Evolutionary conservation across 140 eudicot species (phyloP), one percentile per base, ranked within the genome.

Genomic region (Anethum foeniculum): DNA sequence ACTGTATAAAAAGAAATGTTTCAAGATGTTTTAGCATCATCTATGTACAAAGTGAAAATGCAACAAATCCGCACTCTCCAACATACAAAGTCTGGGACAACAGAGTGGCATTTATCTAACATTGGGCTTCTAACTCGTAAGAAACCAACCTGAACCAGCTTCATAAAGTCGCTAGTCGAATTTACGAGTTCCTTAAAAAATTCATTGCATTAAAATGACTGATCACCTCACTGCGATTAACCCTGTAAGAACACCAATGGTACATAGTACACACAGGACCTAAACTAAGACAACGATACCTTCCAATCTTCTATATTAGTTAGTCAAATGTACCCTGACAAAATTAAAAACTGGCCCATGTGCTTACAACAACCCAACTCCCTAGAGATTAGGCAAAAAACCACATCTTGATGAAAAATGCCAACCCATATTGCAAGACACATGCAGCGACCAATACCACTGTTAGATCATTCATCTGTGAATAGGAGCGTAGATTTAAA

Each of bases 401-500:
- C 96, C 93, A 88, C 86, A 90, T 85, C 89, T 95, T 95, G 88
- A 95, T 93, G 85, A 95, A 95, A 86, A 95, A 82, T 43, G 97
- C 85, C 49, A 95, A 82, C 51, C 83, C 97, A 77, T 88, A 85
- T 60, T 95, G 99, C 88, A 95, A 85, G 58, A 88, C 83, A 77
- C 90, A 89, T 65, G 99, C 97, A 84, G 96, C 93, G 79, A 85
- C 88, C 77, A 86, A 77, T 82, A 95, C 90, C 41, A 93, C 79
- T 44, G 89, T 88, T 51, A 89, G 84, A 80, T 93, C 98, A 80
- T 82, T 87, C 71, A 82, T 83, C 88, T 90, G 91, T 76, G 90
- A 83, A 44, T 89, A 95, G 14, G 97, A 84, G 86, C 83, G 85
- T 77, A 95, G 92, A 81, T 95, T 95, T 79, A 90, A 82, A 79